Evolutionary conservation across 2,329 filamentous ascomycete genomes (phyloP), one percentile per base, ranked within the genome.

Genomic region (Furcasterigmium sp.): DNA sequence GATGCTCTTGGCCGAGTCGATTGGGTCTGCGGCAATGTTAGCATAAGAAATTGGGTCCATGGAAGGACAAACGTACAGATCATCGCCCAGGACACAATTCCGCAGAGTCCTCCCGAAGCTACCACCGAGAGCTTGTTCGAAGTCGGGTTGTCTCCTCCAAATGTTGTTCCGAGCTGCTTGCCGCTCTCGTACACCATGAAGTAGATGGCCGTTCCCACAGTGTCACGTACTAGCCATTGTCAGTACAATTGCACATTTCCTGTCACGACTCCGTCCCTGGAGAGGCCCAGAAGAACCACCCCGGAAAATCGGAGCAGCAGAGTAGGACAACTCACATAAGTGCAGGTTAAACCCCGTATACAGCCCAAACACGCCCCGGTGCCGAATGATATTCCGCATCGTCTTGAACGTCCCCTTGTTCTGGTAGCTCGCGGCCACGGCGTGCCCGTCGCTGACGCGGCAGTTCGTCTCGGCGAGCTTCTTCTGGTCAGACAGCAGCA

Each of bases 151-250:
- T 85, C 84, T 38, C 85, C 78, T 34, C 78, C 80, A 50, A 86
- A 80, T 14, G 87, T 88, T 17, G 84, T 87, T 50, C 90, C 76
- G 19, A 91, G 67, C 61, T 93, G 87, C 59, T 94, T 94, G 53
- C 82, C 80, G 60, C 85, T 90, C 64, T 94, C 88, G 61, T 94
- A 94, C 23, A 88, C 91, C 68, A 87, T 87, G 58, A 94, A 94
- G 62, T 94, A 94, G 45, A 91, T 87, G 23, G 81, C 79, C 2
- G 88, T 94, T 42, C 88, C 88, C 47, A 93, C 72, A 1, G 87
- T 91, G 63, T 94, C 88, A 47, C 88, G 79, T 55, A 91, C 86
- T 87, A 44, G 21, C 36, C n/a, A 37, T 21, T 18, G n/a, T n/a
- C n/a, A n/a, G n/a, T n/a, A n/a, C n/a, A 21, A 43, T 34, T 28